These are phyloP conservation scores for Coemansia sp. DNA, from an alignment of 192 early-diverging fungal species.

Conservation along the genomic window DNA sequence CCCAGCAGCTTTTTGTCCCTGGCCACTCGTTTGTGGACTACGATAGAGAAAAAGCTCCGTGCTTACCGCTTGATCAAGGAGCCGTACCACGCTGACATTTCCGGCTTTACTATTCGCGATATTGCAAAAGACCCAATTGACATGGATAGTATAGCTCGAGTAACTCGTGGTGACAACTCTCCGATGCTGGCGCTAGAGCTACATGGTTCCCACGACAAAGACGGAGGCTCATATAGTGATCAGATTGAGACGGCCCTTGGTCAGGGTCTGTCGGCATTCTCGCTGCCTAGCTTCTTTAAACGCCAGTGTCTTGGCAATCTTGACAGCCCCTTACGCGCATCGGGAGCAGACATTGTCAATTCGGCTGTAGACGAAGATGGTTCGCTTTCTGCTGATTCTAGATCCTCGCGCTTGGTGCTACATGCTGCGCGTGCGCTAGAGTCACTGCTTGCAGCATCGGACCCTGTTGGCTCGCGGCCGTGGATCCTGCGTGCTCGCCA, in stretches of 20 bases:
- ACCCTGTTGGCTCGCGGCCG: constrained; percentile 31
- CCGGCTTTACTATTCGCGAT: constrained; percentile 34
- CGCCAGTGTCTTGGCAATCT: constrained; percentile 26
- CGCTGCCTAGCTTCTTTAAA: constrained; percentile 33
- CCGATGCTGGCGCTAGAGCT: constrained; percentile 47
- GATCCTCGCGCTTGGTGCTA: constrained; percentile 22
- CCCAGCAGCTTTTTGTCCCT: constrained; percentile 34
- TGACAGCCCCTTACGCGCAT: constrained; percentile 13
- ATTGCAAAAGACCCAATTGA: constrained; percentile 22
- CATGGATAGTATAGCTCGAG: constrained; percentile 16
- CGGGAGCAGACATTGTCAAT: neutral
- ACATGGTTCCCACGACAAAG: neutral
- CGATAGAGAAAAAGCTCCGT: constrained; percentile 27
- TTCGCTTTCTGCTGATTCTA: constrained; percentile 26
- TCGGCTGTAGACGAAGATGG: constrained; percentile 28
- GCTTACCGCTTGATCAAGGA: constrained; percentile 29
- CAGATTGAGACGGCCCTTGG: constrained; percentile 48
- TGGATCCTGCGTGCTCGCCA: constrained; percentile 34
- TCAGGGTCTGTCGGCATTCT: constrained; percentile 45
- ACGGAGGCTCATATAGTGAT: constrained; percentile 12
- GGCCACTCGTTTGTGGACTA: constrained; percentile 18
- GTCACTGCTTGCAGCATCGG: constrained; percentile 28
- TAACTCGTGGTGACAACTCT: constrained; percentile 30
- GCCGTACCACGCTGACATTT: constrained; percentile 29
- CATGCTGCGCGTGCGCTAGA: constrained; percentile 39